These are phyloP conservation scores for Leccinum sublutescens DNA, from an alignment of 768 basidiomycete species.

Conservation along the genomic window DNA sequence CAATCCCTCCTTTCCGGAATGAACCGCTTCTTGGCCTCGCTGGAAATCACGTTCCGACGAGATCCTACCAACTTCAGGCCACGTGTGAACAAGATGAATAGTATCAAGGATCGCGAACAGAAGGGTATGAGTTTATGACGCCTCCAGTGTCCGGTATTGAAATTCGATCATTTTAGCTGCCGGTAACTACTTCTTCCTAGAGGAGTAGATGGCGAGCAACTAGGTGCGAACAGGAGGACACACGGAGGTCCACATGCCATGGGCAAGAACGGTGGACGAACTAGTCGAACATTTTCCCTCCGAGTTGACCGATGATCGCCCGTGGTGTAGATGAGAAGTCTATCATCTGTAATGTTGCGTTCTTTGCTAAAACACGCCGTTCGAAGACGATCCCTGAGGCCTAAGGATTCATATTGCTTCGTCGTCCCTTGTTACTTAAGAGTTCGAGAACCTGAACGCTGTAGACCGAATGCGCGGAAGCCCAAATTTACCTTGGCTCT, in stretches of 20 bases:
- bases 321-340: conserved; percentile 8
- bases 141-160: conserved; percentile 5
- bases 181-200: conserved; percentile 92
- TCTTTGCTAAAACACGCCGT: too few relatives aligned
- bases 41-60: conserved; percentile 97
- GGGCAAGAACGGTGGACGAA: conserved; percentile 13
- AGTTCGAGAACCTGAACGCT: background rate
- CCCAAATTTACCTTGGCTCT: too few relatives aligned
- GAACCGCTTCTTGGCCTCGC: conserved; percentile 94
- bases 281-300: conserved; percentile 1
- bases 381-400: too few relatives aligned
- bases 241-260: background rate
- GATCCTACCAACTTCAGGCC: conserved; percentile 95
- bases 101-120: conserved; percentile 87
- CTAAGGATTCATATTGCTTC: too few relatives aligned
- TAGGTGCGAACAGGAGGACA: background rate
- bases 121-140: conserved; percentile 51
- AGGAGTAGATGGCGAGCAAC: conserved; percentile 49
- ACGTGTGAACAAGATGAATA: conserved; percentile 81
- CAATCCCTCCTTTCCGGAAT: conserved; percentile 94
- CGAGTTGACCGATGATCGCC: conserved; percentile 10
- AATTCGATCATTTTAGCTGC: conserved; percentile 44
- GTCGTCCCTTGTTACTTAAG: background rate
- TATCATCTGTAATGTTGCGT: conserved; percentile 1
- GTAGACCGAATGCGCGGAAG: background rate